These are phyloP conservation scores for Aureobasidium zeae DNA, from an alignment of 2,329 filamentous ascomycete genomes.

Conservation along the genomic window DNA sequence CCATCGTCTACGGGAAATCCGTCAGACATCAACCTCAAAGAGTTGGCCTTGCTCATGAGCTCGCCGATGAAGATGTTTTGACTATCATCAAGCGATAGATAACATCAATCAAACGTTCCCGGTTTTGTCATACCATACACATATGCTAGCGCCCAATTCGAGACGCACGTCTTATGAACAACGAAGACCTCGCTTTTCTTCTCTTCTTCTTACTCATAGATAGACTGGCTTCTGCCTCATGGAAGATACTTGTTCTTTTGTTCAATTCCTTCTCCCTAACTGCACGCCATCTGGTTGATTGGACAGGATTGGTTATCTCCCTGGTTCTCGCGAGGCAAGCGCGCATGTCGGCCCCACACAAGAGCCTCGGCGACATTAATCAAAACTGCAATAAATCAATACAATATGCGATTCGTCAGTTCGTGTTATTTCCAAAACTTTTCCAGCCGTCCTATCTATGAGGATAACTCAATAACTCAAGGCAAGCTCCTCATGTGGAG, in stretches of 20 bases:
- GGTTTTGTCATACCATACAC: constrained; percentile 11
- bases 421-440: not conserved
- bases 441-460: not conserved
- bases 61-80: constrained; percentile 86
- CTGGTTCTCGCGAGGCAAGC: constrained; percentile 2
- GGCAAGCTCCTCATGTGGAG: constrained; percentile 4
- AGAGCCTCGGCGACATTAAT: constrained; percentile 13
- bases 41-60: constrained; percentile 81
- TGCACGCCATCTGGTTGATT: constrained; percentile 8
- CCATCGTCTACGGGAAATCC: constrained; percentile 93
- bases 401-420: constrained; percentile 8
- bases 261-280: not conserved
- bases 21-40: constrained; percentile 98
- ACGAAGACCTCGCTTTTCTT: constrained; percentile 11
- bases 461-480: constrained; percentile 12
- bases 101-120: too few species aligned
- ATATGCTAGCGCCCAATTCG: constrained; percentile 12
- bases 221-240: constrained; percentile 8
- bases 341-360: constrained; percentile 13
- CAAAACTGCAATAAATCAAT: not conserved
- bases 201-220: not conserved
- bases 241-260: not conserved
- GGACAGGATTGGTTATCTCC: constrained; percentile 8
- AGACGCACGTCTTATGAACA: constrained; percentile 11
- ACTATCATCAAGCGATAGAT: constrained; percentile 28